Conservation (phyloP, 805 yeast genomes). For the Starmerella scarabaei region DNA sequence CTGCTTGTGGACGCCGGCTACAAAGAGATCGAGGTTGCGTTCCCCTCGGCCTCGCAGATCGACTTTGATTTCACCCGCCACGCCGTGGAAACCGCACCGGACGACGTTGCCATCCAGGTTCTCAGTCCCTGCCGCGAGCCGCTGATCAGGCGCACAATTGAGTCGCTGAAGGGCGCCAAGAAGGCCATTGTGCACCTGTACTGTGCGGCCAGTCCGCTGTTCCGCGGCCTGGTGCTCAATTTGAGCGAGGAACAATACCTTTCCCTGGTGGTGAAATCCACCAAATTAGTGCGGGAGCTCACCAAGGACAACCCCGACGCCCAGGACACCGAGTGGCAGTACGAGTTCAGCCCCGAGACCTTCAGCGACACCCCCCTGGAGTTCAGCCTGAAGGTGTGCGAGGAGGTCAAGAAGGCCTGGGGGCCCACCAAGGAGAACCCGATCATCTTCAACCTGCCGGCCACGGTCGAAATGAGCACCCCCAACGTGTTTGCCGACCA, state of each 20-base stretch:
- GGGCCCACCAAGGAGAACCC: conserved; percentile 50
- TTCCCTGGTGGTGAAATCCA: conserved; percentile 47
- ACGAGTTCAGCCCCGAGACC: conserved; percentile 71
- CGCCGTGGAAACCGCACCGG: conserved; percentile 63
- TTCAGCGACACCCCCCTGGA: conserved; percentile 59
- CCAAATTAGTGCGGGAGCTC: conserved; percentile 48
- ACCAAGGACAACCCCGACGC: conserved; percentile 43
- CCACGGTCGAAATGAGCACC: conserved; percentile 70
- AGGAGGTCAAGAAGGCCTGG: conserved; percentile 68
- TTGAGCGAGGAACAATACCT: conserved; percentile 45
- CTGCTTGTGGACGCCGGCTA: conserved; percentile 61
- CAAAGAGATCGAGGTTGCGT: conserved; percentile 73
- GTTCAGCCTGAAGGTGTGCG: conserved; percentile 52
- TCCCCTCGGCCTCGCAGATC: conserved; percentile 67
- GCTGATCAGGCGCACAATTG: conserved; percentile 57
- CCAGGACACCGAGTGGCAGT: conserved; percentile 50
- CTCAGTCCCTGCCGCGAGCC: conserved; percentile 67
- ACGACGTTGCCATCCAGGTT: conserved; percentile 64
- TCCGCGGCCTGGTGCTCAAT: conserved; percentile 58
- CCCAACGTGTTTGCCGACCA: conserved; percentile 80
- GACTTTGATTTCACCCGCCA: conserved; percentile 71
- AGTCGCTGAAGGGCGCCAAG: conserved; percentile 60
- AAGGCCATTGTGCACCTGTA: conserved; percentile 65
- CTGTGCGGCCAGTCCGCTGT: conserved; percentile 62
- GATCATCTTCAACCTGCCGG: conserved; percentile 69